A percentile compares a stretch with the other conserved stretches of the same genome.
phyloP scores from a whole-genome alignment of 495 filamentous ascomycete species.

The Talaromyces proteolyticus region DNA sequence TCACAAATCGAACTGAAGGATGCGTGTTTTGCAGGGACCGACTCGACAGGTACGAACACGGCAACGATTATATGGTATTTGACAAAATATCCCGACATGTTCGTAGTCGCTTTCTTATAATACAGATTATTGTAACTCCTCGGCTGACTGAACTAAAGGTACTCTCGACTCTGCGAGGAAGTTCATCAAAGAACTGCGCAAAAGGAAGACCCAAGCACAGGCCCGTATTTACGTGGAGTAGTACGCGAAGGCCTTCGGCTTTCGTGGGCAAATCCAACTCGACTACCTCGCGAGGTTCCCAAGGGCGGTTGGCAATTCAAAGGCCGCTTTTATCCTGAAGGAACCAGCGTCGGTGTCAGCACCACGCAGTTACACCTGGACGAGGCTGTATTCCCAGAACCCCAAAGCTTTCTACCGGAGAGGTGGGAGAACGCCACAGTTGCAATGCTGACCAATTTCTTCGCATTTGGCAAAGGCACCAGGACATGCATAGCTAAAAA shows the following conservation, averaged over 20 bases:
- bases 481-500: constrained; percentile 46
- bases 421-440: constrained; percentile 37
- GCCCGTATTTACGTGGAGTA: constrained; percentile 34
- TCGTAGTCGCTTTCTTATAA: constrained; percentile 3
- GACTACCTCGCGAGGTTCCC: constrained; percentile 41
- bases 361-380: constrained; percentile 40
- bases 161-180: constrained; percentile 27
- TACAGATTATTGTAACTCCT: neutral
- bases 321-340: constrained; percentile 27
- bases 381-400: constrained; percentile 33
- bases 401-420: constrained; percentile 40
- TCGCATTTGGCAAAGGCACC: constrained; percentile 43
- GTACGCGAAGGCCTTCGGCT: constrained; percentile 39
- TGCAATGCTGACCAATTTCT: constrained; percentile 32
- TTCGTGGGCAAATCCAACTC: constrained; percentile 43
- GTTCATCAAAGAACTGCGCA: constrained; percentile 14
- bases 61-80: constrained; percentile 37
- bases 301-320: constrained; percentile 29
- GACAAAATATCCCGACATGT: constrained; percentile 33
- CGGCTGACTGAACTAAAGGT: constrained; percentile 11
- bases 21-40: constrained; percentile 30
- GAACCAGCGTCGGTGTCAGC: constrained; percentile 36
- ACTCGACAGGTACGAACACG: constrained; percentile 40
- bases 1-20: constrained; percentile 38
- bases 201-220: constrained; percentile 21